Evolutionary conservation across 2,329 filamentous ascomycete species (phyloP).

Genomic region (Ceratocystis colombiana): DNA sequence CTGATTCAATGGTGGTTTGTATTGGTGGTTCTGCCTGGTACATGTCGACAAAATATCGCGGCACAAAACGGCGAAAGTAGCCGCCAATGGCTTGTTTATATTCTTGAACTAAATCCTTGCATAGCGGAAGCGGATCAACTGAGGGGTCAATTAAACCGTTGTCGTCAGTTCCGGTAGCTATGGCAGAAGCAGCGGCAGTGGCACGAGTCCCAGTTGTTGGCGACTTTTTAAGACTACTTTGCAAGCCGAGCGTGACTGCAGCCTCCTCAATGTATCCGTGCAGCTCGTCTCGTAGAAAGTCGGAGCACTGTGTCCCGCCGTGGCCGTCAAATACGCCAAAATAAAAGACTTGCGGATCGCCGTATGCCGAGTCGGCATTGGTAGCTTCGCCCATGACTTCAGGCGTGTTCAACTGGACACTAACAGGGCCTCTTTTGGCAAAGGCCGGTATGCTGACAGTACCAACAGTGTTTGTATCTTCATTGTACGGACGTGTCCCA

Average conservation of each 20-base stretch:
- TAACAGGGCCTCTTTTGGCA: constrained; percentile 68
- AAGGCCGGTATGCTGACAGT: constrained; percentile 91
- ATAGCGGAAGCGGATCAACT: constrained; percentile 54
- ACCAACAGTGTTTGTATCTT: constrained; percentile 88
- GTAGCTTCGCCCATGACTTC: constrained; percentile 49
- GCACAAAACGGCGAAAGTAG: constrained; percentile 86
- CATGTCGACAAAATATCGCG: constrained; percentile 54
- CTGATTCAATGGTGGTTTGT: constrained; percentile 32
- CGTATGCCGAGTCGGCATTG: constrained; percentile 64
- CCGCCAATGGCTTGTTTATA: constrained; percentile 84
- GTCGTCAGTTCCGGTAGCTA: constrained; percentile 12
- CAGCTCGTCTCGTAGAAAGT: constrained; percentile 72
- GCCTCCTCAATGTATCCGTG: constrained; percentile 84
- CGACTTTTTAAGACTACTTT: constrained; percentile 43
- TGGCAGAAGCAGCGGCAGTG: not conserved
- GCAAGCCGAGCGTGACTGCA: constrained; percentile 62
- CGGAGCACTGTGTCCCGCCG: constrained; percentile 78
- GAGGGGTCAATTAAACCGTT: not conserved
- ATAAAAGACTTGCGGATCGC: constrained; percentile 94
- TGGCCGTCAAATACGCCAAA: constrained; percentile 96
- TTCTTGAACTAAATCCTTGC: constrained; percentile 58
- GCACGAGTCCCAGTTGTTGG: not conserved
- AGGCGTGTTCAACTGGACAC: constrained; percentile 31
- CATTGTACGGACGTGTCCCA: constrained; percentile 79
- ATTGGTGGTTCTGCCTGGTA: constrained; percentile 22